Evolutionary conservation across 164 flowering plant species (phyloP).

Genomic region (Aristolochia californica): DNA sequence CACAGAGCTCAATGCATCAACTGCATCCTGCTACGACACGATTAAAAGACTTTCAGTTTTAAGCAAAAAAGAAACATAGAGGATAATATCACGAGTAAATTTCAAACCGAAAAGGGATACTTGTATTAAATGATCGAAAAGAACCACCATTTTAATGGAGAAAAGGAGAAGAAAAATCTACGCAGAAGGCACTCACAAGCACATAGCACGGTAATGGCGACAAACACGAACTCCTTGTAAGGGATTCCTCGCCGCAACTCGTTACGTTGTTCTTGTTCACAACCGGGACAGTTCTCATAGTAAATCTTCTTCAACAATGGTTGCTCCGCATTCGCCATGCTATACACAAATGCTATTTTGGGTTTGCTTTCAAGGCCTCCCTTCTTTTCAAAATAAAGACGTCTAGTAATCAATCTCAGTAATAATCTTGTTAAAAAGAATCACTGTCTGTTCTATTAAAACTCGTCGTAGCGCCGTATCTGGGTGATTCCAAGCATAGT

Average conservation of each 20-base stretch:
- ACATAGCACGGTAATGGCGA: conserved; percentile 11
- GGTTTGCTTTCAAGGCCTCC: background rate
- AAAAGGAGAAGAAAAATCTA: background rate
- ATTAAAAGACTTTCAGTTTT: no score
- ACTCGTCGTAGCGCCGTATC: no score
- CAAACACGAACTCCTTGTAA: conserved; percentile 6
- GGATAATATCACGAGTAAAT: background rate
- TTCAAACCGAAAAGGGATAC: background rate
- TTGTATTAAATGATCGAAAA: background rate
- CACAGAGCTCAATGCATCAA: no score
- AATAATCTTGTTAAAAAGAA: no score
- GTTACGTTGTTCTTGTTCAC: conserved; percentile 10
- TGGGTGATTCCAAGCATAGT: no score
- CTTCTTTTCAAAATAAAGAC: background rate
- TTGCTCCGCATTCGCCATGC: conserved; percentile 1
- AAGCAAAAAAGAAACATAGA: background rate
- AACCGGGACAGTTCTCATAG: conserved; percentile 30
- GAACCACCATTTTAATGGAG: background rate
- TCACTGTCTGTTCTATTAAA: no score
- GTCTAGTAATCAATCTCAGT: no score
- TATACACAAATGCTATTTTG: background rate
- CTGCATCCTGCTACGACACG: no score
- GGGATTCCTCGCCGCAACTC: conserved; percentile 10
- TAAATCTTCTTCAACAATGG: conserved; percentile 18
- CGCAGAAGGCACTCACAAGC: conserved; percentile 9